phyloP scores from a whole-genome alignment of 768 basidiomycete species.

The Naganishia kalamii region DNA sequence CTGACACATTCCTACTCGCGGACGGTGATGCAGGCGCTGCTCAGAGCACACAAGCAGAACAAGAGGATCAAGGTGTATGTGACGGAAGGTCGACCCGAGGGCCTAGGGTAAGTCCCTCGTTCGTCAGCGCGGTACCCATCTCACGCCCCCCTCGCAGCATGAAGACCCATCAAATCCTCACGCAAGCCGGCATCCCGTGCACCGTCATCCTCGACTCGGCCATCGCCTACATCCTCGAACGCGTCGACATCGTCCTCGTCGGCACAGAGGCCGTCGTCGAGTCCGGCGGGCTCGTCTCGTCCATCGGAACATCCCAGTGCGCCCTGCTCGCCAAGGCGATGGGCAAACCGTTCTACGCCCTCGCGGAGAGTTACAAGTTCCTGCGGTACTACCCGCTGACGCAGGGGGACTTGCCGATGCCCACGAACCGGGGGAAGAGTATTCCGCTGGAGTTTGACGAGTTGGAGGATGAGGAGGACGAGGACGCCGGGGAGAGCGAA shows the following conservation, averaged over 20 bases:
- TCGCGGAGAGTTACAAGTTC: slow-evolving; percentile 96
- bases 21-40: slow-evolving; percentile 85
- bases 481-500: neutral
- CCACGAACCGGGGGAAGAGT: slow-evolving; percentile 61
- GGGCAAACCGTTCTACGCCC: slow-evolving; percentile 92
- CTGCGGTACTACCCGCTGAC: slow-evolving; percentile 77
- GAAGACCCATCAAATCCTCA: slow-evolving; percentile 81
- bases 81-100: slow-evolving; percentile 86
- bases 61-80: slow-evolving; percentile 97
- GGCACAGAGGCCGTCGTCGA: slow-evolving; percentile 98
- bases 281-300: slow-evolving; percentile 57
- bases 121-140: slow-evolving; percentile 7
- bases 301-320: slow-evolving; percentile 88
- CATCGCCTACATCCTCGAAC: slow-evolving; percentile 94
- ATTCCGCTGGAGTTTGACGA: slow-evolving; percentile 54
- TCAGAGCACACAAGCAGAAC: slow-evolving; percentile 72
- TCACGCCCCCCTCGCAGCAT: slow-evolving; percentile 53
- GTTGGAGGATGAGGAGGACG: slow-evolving; percentile 24
- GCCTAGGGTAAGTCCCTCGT: slow-evolving; percentile 63
- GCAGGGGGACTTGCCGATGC: slow-evolving; percentile 44
- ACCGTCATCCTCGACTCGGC: slow-evolving; percentile 93
- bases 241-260: slow-evolving; percentile 88
- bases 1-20: slow-evolving; percentile 95
- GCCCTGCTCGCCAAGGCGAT: slow-evolving; percentile 90
- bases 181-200: slow-evolving; percentile 85